Base-by-base conservation (phyloP, 129 eudicot genomes). In the Scalesia atractyloides region DNA sequence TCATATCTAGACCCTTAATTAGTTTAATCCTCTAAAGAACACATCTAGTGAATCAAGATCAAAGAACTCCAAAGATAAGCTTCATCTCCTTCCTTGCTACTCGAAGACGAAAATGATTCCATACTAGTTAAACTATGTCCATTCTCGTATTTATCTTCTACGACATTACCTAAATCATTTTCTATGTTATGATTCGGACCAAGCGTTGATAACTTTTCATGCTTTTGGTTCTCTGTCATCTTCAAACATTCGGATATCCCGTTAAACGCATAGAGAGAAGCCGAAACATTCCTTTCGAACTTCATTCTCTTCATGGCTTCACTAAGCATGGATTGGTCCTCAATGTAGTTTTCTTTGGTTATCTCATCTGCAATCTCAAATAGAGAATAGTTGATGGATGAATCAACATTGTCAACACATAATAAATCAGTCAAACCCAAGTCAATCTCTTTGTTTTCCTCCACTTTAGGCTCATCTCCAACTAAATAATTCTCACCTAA, bases 301-400 rank as follows among this genome's bases (percentile, higher is more conserved):
- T 76, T 83, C 69, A 72, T 85, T 71, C 85, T 74, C 64, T 79
- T 83, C 82, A 83, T 83, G 14, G 77, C 76, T 67, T 86, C 87
- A 16, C 50, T 70, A 11, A 83, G 54, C 81, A 86, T 53, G 5
- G 61, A 79, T 2, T 84, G 80, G 22, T 82, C 64, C 26, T 70
- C 65, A 43, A 57, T 74, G 73, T 66, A 66, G 68, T 64, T 76
- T 19, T 74, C 81, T 51, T 77, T 83, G 15, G 44, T 75, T 30
- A 86, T 76, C 83, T 86, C 87, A 61, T 80, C 84, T 1, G 87
- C 87, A 22, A 83, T 76, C 73, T 86, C 83, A 19, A 86, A 82
- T 50, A 81, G 66, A 12, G 83, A 76, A 73, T 70, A 77, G 36
- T 69, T 17, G 70, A 39, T 68, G 54, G 64, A 66, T 37, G 82